A percentile compares a stretch with the other conserved stretches of the same genome.
Evolutionary conservation across 345 rosid species (phyloP).

Genomic region (Arabidopsis suecica): DNA sequence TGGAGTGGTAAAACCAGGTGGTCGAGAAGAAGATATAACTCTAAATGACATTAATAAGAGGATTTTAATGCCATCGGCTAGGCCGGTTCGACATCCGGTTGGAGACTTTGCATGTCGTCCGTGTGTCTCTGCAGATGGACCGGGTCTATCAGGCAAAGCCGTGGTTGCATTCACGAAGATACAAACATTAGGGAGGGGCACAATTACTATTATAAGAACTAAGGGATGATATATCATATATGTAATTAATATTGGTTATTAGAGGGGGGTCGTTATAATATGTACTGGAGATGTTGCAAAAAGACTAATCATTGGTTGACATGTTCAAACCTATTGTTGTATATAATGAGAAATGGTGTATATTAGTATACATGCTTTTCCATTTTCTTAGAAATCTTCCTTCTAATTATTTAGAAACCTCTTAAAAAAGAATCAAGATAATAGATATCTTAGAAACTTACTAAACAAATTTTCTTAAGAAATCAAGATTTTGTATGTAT

Average conservation of each 20-base stretch:
- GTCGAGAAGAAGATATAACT: slow-evolving; percentile 82
- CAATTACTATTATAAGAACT: slow-evolving; percentile 93
- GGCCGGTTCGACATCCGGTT: slow-evolving; percentile 94
- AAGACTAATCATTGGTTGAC: slow-evolving; percentile 14
- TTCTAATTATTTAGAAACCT: background rate
- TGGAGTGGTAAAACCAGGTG: slow-evolving; percentile 96
- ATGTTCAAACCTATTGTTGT: slow-evolving; percentile 28
- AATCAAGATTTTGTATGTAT: background rate
- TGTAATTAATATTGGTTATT: slow-evolving; percentile 14
- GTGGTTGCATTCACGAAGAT: slow-evolving; percentile 92
- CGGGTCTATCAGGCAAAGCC: slow-evolving; percentile 90
- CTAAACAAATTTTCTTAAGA: background rate
- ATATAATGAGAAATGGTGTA: slow-evolving; percentile 20
- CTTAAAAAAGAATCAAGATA: background rate
- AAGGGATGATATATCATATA: slow-evolving; percentile 54
- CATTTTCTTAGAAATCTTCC: too few relatives aligned
- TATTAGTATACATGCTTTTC: background rate
- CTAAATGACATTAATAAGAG: slow-evolving; percentile 85
- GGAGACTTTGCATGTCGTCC: slow-evolving; percentile 95
- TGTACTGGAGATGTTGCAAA: slow-evolving; percentile 6
- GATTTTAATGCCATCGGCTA: slow-evolving; percentile 79
- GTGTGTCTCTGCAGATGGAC: slow-evolving; percentile 66
- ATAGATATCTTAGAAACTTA: background rate
- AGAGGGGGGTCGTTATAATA: background rate
- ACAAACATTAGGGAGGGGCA: slow-evolving; percentile 92